Conservation (phyloP, 192 early-diverging fungal genomes). For the Backusella luteola region DNA sequence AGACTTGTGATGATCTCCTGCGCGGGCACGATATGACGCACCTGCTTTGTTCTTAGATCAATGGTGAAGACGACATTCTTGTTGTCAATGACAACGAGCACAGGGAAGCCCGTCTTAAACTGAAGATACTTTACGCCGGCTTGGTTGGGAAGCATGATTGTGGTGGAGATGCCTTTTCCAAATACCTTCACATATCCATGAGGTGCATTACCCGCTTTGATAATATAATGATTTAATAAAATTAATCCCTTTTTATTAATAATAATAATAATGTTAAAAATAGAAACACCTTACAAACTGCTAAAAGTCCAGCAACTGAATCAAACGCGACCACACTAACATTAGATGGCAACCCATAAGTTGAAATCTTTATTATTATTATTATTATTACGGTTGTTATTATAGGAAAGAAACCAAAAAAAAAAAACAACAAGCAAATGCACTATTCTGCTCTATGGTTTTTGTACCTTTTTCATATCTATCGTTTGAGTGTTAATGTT, state of each 20-base stretch:
- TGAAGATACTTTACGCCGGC: slow-evolving; percentile 44
- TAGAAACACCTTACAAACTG: slow-evolving; percentile 40
- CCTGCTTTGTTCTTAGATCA: slow-evolving; percentile 44
- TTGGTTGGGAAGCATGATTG: slow-evolving; percentile 30
- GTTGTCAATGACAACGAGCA: slow-evolving; percentile 45
- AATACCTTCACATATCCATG: slow-evolving; percentile 42
- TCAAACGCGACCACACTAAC: slow-evolving; percentile 49
- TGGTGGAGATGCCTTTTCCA: slow-evolving; percentile 37
- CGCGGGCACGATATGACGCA: slow-evolving; percentile 30
- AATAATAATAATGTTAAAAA: neutral
- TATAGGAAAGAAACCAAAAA: neutral
- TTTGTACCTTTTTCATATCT: neutral
- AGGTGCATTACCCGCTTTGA: neutral
- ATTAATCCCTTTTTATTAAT: neutral
- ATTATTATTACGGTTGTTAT: neutral
- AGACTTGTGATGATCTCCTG: slow-evolving; percentile 46
- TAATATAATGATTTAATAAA: neutral
- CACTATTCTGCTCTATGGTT: neutral
- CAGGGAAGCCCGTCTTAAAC: slow-evolving; percentile 52
- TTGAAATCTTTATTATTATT: slow-evolving; percentile 25
- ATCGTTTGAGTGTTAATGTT: slow-evolving; percentile 13
- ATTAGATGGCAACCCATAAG: slow-evolving; percentile 40
- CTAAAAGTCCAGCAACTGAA: slow-evolving; percentile 52
- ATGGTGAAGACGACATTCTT: slow-evolving; percentile 47
- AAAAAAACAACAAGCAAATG: neutral